phyloP scores from a whole-genome alignment of 495 filamentous ascomycete species.

The Hyaloscypha finlandica region DNA sequence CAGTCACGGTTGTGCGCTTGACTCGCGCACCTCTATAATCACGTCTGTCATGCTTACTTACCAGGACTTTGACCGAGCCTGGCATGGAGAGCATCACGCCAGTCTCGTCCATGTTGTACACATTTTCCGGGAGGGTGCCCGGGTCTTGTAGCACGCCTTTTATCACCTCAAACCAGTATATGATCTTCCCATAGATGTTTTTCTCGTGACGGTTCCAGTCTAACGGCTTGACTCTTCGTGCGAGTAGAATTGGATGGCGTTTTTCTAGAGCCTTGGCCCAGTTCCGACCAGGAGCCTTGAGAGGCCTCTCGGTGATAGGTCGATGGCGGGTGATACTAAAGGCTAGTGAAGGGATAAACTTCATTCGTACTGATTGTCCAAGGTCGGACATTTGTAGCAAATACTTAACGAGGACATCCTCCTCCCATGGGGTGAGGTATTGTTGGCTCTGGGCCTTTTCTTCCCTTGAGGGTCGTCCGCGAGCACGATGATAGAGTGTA shows the following conservation, averaged over 20 bases:
- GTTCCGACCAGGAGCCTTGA: conserved; percentile 20
- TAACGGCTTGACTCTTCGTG: too few relatives aligned
- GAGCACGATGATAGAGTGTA: too few relatives aligned
- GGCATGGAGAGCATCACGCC: conserved; percentile 40
- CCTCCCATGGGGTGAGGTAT: too few relatives aligned
- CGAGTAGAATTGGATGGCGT: conserved; percentile 32
- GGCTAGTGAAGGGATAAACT: conserved; percentile 17
- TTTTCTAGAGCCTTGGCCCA: conserved; percentile 27
- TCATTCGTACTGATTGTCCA: too few relatives aligned
- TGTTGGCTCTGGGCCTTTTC: too few relatives aligned
- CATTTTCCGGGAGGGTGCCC: conserved; percentile 33
- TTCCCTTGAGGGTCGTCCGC: too few relatives aligned
- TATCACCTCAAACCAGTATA: too few relatives aligned
- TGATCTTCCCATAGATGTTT: too few relatives aligned
- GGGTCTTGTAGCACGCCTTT: conserved; percentile 33
- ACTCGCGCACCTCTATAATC: conserved; percentile 24
- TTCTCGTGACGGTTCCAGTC: too few relatives aligned
- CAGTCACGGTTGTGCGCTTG: conserved; percentile 35
- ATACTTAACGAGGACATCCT: too few relatives aligned
- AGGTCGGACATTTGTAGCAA: too few relatives aligned
- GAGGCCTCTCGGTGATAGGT: conserved; percentile 11
- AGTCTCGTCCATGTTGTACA: conserved; percentile 40
- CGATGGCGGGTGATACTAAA: conserved; percentile 22
- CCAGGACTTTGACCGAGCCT: conserved; percentile 40
- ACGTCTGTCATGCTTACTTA: conserved; percentile 36